Conservation (phyloP, 2,329 filamentous ascomycete species). For the Calonectria pteridis region DNA sequence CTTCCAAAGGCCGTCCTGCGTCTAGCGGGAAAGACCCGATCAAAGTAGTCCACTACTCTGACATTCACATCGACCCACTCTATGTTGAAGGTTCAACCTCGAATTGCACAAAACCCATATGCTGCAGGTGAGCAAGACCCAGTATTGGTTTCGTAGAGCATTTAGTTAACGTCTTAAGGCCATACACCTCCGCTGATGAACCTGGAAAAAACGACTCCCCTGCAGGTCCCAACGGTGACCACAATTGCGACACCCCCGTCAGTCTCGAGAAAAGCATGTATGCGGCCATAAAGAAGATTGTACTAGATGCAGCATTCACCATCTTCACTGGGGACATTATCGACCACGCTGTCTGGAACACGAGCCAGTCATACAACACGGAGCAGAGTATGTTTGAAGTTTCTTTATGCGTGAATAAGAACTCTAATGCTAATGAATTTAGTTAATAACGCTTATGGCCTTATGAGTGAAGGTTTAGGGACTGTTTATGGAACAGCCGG, state of each 20-base stretch:
- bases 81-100: conserved; percentile 67
- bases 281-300: conserved; percentile 59
- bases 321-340: conserved; percentile 72
- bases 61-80: conserved; percentile 69
- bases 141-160: neutral
- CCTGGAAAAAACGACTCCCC: conserved; percentile 62
- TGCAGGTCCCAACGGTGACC: conserved; percentile 65
- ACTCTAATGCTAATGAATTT: conserved; percentile 17
- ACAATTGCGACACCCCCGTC: conserved; percentile 65
- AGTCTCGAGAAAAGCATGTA: conserved; percentile 68
- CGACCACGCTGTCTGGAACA: conserved; percentile 65
- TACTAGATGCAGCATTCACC: conserved; percentile 63
- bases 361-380: conserved; percentile 50
- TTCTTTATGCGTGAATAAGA: too few species aligned
- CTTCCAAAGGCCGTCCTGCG: conserved; percentile 49
- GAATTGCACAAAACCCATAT: conserved; percentile 70
- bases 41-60: conserved; percentile 70
- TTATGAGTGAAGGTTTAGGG: conserved; percentile 57
- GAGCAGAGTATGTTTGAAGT: conserved; percentile 43
- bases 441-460: conserved; percentile 61
- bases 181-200: conserved; percentile 60
- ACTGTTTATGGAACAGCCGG: conserved; percentile 66
- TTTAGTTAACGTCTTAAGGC: conserved; percentile 42
- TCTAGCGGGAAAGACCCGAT: conserved; percentile 61
- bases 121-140: conserved; percentile 59